Evolutionary conservation across 345 rosid species (phyloP).

Genomic region (Acer yangbiense): DNA sequence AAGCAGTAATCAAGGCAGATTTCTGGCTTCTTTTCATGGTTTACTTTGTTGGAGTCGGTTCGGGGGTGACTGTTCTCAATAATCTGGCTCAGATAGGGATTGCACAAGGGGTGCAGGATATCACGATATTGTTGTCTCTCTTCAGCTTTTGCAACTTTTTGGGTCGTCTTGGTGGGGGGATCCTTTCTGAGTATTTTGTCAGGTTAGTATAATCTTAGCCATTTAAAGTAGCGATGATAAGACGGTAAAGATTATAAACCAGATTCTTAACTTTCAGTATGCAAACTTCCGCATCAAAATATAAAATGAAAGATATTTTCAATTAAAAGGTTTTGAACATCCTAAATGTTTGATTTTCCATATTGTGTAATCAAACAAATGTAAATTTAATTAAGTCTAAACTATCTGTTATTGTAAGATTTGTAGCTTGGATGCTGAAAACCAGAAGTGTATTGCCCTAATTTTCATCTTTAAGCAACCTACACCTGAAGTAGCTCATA

Average conservation of each 20-base stretch:
- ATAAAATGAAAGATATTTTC: not conserved
- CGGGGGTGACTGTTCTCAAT: conserved; percentile 71
- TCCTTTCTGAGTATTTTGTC: conserved; percentile 64
- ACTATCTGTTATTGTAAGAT: not conserved
- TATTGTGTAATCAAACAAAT: no score
- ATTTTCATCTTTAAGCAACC: not conserved
- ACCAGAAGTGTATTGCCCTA: not conserved
- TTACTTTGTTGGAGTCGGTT: conserved; percentile 69
- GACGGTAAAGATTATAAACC: not conserved
- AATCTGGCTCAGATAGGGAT: conserved; percentile 77
- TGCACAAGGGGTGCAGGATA: conserved; percentile 53
- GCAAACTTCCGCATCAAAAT: no score
- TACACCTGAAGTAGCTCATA: not conserved
- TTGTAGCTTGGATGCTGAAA: not conserved
- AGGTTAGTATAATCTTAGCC: conserved; percentile 35
- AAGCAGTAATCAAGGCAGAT: conserved; percentile 72
- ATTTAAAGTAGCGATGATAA: not conserved
- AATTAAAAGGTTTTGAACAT: not conserved
- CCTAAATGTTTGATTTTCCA: no score
- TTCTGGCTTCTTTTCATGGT: conserved; percentile 76
- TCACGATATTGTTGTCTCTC: conserved; percentile 58
- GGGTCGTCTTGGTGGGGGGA: conserved; percentile 70
- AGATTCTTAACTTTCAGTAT: conserved; percentile 3
- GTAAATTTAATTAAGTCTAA: not conserved
- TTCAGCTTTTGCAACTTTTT: conserved; percentile 73